Percentiles rank a stretch among this genome's conserved stretches.
Conservation (phyloP, 345 rosid genomes). For the Gossypium mustelinum region DNA sequence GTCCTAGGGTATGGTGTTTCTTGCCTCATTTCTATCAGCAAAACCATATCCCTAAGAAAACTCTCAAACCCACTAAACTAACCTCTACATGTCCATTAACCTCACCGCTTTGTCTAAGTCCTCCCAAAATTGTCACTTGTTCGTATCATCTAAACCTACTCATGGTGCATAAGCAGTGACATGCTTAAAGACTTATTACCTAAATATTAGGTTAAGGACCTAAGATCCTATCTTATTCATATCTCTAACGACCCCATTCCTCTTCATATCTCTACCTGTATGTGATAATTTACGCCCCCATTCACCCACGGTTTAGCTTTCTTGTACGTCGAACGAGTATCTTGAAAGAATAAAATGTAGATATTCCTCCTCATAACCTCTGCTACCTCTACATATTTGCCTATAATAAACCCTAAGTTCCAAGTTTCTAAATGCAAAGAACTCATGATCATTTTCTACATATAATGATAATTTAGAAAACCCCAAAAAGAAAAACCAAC, state of each 20-base stretch:
- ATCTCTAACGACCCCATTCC: neutral
- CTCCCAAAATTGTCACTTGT: neutral
- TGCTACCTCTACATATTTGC: neutral
- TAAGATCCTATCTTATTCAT: neutral
- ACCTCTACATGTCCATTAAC: neutral
- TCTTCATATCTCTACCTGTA: neutral
- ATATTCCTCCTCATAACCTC: neutral
- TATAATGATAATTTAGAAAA: neutral
- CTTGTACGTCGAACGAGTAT: neutral
- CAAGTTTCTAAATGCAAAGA: neutral
- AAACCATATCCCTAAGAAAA: neutral
- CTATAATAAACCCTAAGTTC: neutral
- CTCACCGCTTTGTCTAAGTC: neutral
- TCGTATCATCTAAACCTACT: neutral
- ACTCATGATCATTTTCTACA: neutral
- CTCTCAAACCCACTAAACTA: neutral
- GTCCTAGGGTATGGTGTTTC: neutral
- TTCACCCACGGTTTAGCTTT: neutral
- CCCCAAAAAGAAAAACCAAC: slow-evolving; percentile 26
- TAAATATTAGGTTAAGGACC: neutral
- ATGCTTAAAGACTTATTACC: neutral
- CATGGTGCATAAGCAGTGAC: neutral
- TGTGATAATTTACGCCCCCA: neutral
- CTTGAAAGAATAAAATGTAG: neutral
- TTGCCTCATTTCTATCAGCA: neutral